These are phyloP conservation scores for Climacium dendroides DNA, from an alignment of 225 moss, liverwort and hornwort species.

Conservation along the genomic window DNA sequence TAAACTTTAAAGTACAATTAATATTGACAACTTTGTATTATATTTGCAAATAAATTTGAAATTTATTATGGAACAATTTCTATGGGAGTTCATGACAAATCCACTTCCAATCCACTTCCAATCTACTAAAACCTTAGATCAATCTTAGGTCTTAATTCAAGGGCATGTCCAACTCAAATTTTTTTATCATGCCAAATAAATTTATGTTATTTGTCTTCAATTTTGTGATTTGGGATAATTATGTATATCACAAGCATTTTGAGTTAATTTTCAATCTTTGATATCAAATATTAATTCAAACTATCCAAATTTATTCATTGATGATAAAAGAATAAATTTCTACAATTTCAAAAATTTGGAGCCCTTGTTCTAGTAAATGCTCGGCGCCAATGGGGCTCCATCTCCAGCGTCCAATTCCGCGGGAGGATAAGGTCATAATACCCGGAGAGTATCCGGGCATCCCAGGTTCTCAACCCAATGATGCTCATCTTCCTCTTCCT, in stretches of 20 bases:
- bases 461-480: neutral
- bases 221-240: neutral
- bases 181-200: neutral
- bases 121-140: neutral
- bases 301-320: too few relatives aligned
- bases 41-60: neutral
- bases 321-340: too few relatives aligned
- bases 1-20: neutral
- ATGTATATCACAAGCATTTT: fast-evolving
- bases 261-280: fast-evolving
- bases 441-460: neutral
- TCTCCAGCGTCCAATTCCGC: neutral
- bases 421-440: neutral
- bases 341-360: too few relatives aligned
- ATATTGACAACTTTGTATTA: neutral
- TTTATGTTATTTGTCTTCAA: fast-evolving
- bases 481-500: neutral
- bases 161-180: fast-evolving
- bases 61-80: fast-evolving
- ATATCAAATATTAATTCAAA: too few relatives aligned
- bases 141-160: too few relatives aligned
- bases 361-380: neutral
- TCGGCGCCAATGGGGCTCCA: neutral
- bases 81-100: fast-evolving
- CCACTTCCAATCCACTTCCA: neutral